Evolutionary conservation across 495 filamentous ascomycete species (phyloP).

Genomic region (Penicillium manginii): DNA sequence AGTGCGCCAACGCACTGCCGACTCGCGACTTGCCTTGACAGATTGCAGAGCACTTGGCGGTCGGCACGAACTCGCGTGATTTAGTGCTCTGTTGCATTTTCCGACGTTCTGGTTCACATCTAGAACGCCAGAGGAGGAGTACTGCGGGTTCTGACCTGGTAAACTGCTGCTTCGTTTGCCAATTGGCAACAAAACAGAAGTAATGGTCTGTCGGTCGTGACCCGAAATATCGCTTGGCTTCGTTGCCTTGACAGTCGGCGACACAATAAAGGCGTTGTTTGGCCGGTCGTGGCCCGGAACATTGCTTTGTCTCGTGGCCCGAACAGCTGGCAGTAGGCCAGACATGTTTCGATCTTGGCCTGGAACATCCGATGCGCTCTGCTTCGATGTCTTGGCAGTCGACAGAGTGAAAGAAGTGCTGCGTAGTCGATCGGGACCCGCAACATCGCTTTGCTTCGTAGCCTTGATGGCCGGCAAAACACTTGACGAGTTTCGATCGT

Average conservation of each 20-base stretch:
- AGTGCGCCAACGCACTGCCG: slow-evolving; percentile 11
- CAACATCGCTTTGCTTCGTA: background rate
- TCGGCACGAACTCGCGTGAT: background rate
- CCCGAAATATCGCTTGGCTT: no score
- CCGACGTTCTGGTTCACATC: background rate
- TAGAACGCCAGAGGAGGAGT: background rate
- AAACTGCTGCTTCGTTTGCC: slow-evolving; percentile 7
- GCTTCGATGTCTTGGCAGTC: no score
- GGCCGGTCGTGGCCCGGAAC: no score
- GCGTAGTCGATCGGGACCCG: background rate
- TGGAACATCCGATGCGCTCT: no score
- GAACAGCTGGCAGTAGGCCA: no score
- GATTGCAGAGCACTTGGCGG: background rate
- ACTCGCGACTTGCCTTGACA: slow-evolving; percentile 1
- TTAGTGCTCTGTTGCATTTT: background rate
- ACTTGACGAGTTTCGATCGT: background rate
- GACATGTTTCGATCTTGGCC: no score
- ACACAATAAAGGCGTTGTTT: no score
- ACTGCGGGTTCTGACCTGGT: slow-evolving; percentile 1
- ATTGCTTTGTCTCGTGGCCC: no score
- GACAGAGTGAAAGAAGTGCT: background rate
- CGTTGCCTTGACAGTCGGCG: no score
- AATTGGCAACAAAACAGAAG: no score
- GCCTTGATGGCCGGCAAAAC: background rate
- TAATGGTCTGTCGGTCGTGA: no score